Evolutionary conservation across 768 basidiomycete species (phyloP), one percentile per base, ranked within the genome.

Genomic region (Epithele typhae): DNA sequence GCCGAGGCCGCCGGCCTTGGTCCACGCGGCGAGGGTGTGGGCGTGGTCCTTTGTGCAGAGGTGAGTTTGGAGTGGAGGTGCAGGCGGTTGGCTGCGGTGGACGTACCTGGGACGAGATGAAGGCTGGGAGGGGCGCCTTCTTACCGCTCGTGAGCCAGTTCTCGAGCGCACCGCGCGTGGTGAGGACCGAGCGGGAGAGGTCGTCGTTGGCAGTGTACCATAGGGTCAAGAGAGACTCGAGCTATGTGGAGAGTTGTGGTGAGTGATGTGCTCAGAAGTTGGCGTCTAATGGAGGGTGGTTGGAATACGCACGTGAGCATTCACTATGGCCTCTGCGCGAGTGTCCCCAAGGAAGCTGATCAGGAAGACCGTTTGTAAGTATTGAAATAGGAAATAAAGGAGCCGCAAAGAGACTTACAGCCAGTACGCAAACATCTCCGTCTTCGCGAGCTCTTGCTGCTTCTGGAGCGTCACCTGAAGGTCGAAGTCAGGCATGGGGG

Each of bases 351-450:
- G 56, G 43, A 52, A 52, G 14, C 51, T 52, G 34, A 1, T 5
- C 17, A n/a, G n/a, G n/a, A n/a, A n/a, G n/a, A n/a, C n/a, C n/a
- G n/a, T n/a, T n/a, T n/a, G n/a, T n/a, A n/a, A n/a, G 27, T 30
- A 10, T 18, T 23, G 9, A 25, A 1, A 9, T 22, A 17, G 34
- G 10, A 39, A 21, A 33, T 15, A 15, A 3, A 15, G 5, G 18
- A 14, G 5, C 15, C 22, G 8, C n/a, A 25, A 19, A 19, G 5
- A 19, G 15, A 23, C 41, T 4, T 40, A 71, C 40, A 53, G 54
- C 71, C 71, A 75, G 48, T 75, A 76, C 5, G 73, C 75, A 45
- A 66, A 54, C 11, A 69, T 41, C 14, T 73, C 72, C 23, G 62
- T 64, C 14, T 71, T 71, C 41, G 62, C 51, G n/a, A 32, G 34